Evolutionary conservation across 371 early-diverging fungal genomes (phyloP), one percentile per base, ranked within the genome.

Genomic region (Nematocida ausubeli): DNA sequence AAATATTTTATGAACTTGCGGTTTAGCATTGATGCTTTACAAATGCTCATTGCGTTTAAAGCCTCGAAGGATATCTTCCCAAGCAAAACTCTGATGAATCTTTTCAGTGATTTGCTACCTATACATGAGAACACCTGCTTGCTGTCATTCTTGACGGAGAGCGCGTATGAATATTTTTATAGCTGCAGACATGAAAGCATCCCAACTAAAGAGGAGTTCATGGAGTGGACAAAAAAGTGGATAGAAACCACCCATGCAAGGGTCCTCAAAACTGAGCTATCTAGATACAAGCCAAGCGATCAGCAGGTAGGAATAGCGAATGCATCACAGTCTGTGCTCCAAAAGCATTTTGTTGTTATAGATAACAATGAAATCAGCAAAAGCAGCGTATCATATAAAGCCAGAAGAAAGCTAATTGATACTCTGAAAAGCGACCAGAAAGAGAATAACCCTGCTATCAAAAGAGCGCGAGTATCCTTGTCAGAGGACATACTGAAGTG

Each of bases 1-100:
- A 32, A 28, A 75, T 63, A 49, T 75, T 64, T 75, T 75, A 75
- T 75, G 78, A 75, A 67, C 32, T 54, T 66, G 40, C 42, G 78
- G 5, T 75, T 50, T 50, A 64, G 64, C 24, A 37, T 49, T n/a
- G 34, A 55, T 39, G 58, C 78, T 4, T 47, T 75, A 7, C 32
- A 51, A 14, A n/a, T 66, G 40, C 68, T 75, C 7, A 35, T 64
- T 51, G 65, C 47, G 26, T 75, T 75, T 51, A 75, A 75, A 58
- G 12, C 28, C 2, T 64, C 66, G 4, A 55, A 37, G 30, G 78
- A 65, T 24, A 44, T 47, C 5, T 75, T 39, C 30, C 78, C 78
- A 35, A 9, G 44, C 30, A 52, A 44, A 22, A 39, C 35, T 14
- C 35, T 32, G n/a, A 26, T 75, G 26, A 34, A 9, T n/a, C 28